Evolutionary conservation across 2,329 filamentous ascomycete species (phyloP).

Genomic region (Myotisia sp.): DNA sequence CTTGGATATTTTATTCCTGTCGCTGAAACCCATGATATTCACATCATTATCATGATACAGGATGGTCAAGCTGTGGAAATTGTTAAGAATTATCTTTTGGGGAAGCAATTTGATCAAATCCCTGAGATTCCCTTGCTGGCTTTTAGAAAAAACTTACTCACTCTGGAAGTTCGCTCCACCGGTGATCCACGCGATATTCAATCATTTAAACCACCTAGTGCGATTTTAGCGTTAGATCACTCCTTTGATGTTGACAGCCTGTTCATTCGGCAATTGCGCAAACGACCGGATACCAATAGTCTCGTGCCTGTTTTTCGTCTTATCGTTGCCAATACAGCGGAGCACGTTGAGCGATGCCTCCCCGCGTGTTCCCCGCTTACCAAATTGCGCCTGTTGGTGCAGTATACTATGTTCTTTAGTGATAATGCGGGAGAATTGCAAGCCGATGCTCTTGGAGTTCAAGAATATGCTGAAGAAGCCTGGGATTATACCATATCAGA

Average conservation of each 20-base stretch:
- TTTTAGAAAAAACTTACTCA: conserved; percentile 23
- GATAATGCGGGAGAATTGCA: conserved; percentile 29
- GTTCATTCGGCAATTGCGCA: conserved; percentile 9
- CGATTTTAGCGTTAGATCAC: conserved; percentile 33
- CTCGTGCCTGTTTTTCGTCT: conserved; percentile 32
- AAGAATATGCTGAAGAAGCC: conserved; percentile 28
- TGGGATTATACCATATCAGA: conserved; percentile 22
- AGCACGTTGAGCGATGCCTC: conserved; percentile 33
- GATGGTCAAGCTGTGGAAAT: conserved; percentile 24
- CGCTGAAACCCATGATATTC: conserved; percentile 22
- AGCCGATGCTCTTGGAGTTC: conserved; percentile 27
- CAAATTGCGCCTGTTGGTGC: conserved; percentile 22
- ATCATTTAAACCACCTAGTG: conserved; percentile 22
- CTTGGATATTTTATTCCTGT: conserved; percentile 30
- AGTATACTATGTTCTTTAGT: conserved; percentile 21
- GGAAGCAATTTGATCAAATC: conserved; percentile 17
- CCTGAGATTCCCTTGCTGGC: conserved; percentile 19
- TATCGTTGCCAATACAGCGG: conserved; percentile 32
- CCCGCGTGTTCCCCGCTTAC: conserved; percentile 23
- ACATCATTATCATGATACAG: conserved; percentile 28
- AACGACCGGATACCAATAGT: conserved; percentile 15
- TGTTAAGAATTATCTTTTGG: conserved; percentile 29
- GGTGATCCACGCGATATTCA: conserved; percentile 19
- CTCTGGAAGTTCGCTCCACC: conserved; percentile 24
- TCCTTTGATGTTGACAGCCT: conserved; percentile 28